These are phyloP conservation scores for Eremothecium gossypii DNA, from an alignment of 1,139 yeast species.

Conservation along the genomic window DNA sequence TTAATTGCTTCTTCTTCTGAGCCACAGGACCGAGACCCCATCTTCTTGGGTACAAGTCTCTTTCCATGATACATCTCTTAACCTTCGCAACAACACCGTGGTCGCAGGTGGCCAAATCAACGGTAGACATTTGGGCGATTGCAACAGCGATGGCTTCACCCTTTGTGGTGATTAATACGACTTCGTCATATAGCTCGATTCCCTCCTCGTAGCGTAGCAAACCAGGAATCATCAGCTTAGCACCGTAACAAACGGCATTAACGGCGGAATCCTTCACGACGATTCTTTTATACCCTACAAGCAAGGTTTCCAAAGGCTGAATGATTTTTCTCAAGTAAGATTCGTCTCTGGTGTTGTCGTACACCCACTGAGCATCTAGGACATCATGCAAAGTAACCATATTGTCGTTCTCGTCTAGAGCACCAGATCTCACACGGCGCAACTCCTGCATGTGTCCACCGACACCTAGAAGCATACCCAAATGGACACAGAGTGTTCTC, in stretches of 20 bases:
- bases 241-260: conserved; percentile 97
- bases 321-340: conserved; percentile 87
- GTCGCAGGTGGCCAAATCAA: conserved; percentile 91
- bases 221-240: conserved; percentile 98
- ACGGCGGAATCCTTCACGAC: conserved; percentile 98
- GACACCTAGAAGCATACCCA: conserved; percentile 96
- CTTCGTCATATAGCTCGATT: conserved; percentile 94
- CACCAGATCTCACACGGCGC: conserved; percentile 98
- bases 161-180: conserved; percentile 94
- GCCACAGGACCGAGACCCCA: conserved; percentile 99
- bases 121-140: conserved; percentile 98
- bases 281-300: conserved; percentile 91
- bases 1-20: conserved; percentile 94
- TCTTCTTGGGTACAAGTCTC: conserved; percentile 98
- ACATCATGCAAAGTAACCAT: conserved; percentile 95
- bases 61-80: conserved; percentile 98
- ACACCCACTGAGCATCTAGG: conserved; percentile 95
- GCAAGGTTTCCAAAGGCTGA: conserved; percentile 88
- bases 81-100: conserved; percentile 98
- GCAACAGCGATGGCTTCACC: conserved; percentile 99
- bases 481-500: conserved; percentile 97
- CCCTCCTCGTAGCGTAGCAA: conserved; percentile 95
- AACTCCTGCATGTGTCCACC: conserved; percentile 99
- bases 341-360: conserved; percentile 96
- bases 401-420: conserved; percentile 80